phyloP scores from a whole-genome alignment of 116 monocot genomes.

The Cymodocea nodosa region DNA sequence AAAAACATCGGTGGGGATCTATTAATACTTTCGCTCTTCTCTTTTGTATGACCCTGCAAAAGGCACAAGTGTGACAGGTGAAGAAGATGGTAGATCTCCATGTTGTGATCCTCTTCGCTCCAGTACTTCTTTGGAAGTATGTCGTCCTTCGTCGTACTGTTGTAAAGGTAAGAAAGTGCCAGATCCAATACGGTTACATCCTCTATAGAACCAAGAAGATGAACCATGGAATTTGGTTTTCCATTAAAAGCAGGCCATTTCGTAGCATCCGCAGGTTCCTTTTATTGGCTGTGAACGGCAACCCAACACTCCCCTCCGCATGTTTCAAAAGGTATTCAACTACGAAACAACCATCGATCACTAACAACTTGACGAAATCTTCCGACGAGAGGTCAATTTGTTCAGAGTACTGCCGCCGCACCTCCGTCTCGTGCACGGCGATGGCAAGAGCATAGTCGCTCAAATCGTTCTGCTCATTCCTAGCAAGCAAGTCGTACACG shows the following conservation, averaged over 20 bases:
- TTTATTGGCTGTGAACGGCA: not conserved
- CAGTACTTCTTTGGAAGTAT: not conserved
- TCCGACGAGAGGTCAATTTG: not conserved
- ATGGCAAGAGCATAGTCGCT: not conserved
- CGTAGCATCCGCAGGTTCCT: not conserved
- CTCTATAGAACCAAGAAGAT: too few species aligned
- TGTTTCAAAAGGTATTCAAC: conserved; percentile 6
- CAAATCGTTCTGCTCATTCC: not conserved
- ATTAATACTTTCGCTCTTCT: not conserved
- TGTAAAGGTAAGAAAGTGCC: too few species aligned
- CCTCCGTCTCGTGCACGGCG: not conserved
- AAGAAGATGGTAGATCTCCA: conserved; percentile 8
- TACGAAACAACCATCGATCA: conserved; percentile 32
- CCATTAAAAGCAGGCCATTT: not conserved
- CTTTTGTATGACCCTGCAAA: not conserved
- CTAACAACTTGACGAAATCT: conserved; percentile 21
- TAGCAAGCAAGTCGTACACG: conserved; percentile 7
- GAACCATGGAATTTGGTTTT: not conserved
- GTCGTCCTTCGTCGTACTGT: too few species aligned
- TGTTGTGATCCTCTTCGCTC: not conserved
- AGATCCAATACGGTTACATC: not conserved
- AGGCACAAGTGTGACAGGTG: conserved; percentile 7
- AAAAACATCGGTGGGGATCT: not conserved
- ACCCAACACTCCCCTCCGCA: too few species aligned
- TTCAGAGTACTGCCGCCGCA: conserved; percentile 11